Percentiles rank a stretch among this genome's conserved stretches.
Evolutionary conservation across 192 early-diverging fungal genomes (phyloP).

Genomic region (Backusella tuberculispora): DNA sequence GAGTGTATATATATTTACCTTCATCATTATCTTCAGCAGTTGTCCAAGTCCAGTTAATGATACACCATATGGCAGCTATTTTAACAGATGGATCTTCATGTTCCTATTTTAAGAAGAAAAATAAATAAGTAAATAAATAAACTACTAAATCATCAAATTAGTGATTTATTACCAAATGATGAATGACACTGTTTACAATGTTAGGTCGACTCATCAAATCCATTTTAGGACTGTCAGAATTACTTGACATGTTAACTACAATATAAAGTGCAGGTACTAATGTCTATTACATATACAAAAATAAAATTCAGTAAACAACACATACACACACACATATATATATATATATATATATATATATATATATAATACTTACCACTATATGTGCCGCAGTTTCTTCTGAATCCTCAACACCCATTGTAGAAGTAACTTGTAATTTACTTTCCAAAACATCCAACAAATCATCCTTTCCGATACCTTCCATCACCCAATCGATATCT

Average conservation of each 20-base stretch:
- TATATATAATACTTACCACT: conserved; percentile 19
- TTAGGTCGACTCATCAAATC: conserved; percentile 58
- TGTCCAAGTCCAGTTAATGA: conserved; percentile 76
- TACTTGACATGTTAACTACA: conserved; percentile 73
- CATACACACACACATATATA: conserved; percentile 24
- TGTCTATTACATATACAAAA: conserved; percentile 19
- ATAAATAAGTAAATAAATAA: not conserved
- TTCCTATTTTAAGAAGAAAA: conserved; percentile 31
- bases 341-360: conserved; percentile 8
- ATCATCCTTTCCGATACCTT: conserved; percentile 64
- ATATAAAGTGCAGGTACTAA: conserved; percentile 63
- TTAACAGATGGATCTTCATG: conserved; percentile 64
- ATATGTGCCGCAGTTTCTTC: conserved; percentile 28
- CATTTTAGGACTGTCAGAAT: conserved; percentile 63
- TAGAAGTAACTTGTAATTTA: conserved; percentile 52
- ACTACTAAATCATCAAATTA: not conserved
- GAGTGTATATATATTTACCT: conserved; percentile 2
- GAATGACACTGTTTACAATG: conserved; percentile 52
- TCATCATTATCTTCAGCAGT: conserved; percentile 51
- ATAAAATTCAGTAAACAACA: not conserved
- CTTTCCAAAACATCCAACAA: conserved; percentile 67
- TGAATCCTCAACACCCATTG: conserved; percentile 30
- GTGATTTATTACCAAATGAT: conserved; percentile 45
- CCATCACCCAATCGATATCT: conserved; percentile 54
- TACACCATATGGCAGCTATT: conserved; percentile 68